Evolutionary conservation across 345 rosid genomes (phyloP).

Genomic region (Limnanthes douglasii): DNA sequence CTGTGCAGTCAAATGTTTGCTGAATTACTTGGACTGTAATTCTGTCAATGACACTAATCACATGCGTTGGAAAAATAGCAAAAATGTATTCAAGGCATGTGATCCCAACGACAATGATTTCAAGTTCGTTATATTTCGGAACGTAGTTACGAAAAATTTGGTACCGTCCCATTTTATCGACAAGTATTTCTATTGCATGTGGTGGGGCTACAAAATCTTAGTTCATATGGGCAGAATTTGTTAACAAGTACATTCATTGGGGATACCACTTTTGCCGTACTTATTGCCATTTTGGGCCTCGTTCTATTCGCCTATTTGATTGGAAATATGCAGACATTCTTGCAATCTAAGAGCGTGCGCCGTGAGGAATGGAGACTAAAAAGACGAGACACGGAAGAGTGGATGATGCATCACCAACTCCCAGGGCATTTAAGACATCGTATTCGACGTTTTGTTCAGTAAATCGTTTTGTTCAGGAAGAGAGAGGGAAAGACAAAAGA

Average conservation of each 20-base stretch:
- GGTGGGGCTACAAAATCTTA: constrained; percentile 88
- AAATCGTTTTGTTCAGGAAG: too few relatives aligned
- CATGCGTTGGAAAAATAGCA: constrained; percentile 35
- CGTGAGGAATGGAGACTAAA: too few relatives aligned
- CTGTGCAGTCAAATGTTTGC: constrained; percentile 27
- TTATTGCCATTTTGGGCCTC: constrained; percentile 73
- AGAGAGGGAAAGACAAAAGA: too few relatives aligned
- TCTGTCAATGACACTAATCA: constrained; percentile 16
- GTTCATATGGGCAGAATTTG: constrained; percentile 91
- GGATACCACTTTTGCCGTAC: constrained; percentile 79
- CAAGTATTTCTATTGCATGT: constrained; percentile 70
- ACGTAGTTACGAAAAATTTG: constrained; percentile 35
- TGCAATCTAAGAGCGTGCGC: too few relatives aligned
- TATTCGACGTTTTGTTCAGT: too few relatives aligned
- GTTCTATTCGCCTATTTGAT: constrained; percentile 85
- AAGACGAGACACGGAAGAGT: too few relatives aligned
- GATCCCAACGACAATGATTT: constrained; percentile 25
- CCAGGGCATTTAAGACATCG: too few relatives aligned
- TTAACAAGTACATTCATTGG: constrained; percentile 70
- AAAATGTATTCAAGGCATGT: constrained; percentile 39
- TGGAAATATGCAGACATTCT: constrained; percentile 98
- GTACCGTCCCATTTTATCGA: constrained; percentile 34
- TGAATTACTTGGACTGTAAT: constrained; percentile 42
- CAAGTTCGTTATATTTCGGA: constrained; percentile 46
- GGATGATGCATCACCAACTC: too few relatives aligned